Base-by-base conservation (phyloP, 164 flowering plant species). In the Amborella trichopoda region DNA sequence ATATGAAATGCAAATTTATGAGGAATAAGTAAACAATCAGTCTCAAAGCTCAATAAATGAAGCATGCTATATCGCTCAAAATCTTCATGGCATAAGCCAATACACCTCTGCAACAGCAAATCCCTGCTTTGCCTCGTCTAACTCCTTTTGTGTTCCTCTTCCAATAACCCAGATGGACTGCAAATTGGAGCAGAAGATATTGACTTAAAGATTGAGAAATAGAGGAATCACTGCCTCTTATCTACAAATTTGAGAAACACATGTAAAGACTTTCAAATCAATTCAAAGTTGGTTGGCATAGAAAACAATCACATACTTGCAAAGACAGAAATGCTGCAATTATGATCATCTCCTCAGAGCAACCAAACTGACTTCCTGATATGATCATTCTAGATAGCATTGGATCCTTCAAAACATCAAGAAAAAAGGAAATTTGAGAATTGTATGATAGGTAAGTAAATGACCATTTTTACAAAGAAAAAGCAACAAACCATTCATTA, bases 91-190 rank as follows among this genome's bases (percentile, higher is more conserved):
- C 23, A 38, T 24, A 37, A 14, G 4, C 41, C 8, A 46, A 51
- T 18, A 62, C n/a, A 84, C 99, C 99, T 93, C 97, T 49, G 99
- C 86, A 52, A 84, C 85, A 61, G 99, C 95, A 65, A 88, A 93
- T 64, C 85, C 67, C 64, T 76, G 61, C 64, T 81, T 93, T 36
- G 80, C 91, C 76, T 93, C 95, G 78, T 93, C 99, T 44, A 74
- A 60, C 59, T 93, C 85, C 64, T 70, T 93, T 49, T 82, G 82
- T 58, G 72, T 56, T 51, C 96, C 96, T 59, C 85, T 68, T 24
- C 44, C 54, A 46, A 85, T 70, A 58, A 76, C 67, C 97, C 95
- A 93, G 30, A 93, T 81, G 22, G 99, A 88, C 99, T 93, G 84
- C 60, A 73, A 56, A 6, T 5, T 14, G 18, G n/a, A 37, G n/a